Base-by-base conservation (phyloP, 805 yeast species). In the Lipomyces yamanashiensis region DNA sequence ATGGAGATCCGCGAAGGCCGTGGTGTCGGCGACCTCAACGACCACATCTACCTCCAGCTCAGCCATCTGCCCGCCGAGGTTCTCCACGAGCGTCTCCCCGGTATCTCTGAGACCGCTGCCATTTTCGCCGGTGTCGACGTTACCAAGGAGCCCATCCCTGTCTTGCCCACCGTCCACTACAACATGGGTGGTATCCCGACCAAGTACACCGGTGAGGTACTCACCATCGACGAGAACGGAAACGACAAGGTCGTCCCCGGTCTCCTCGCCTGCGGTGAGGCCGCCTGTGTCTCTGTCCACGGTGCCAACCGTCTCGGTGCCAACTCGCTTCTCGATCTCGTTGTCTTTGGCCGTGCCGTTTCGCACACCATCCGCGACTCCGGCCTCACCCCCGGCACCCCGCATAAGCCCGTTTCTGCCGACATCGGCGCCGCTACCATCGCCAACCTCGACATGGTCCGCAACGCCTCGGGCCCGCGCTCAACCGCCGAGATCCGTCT, bases 131-230 rank as follows among this genome's bases (percentile, higher is more conserved):
- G 99, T 84, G 99, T 93, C 70, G 99, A 93, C 80, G 98, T 93
- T 70, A 95, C 99, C 64, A 95, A 95, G 83, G 98, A 93, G 82
- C 99, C 99, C 75, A 95, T 95, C 77, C 99, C 98, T 73, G 92
- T 93, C 73, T 80, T 95, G 72, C 99, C 99, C 73, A 93, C 99
- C 70, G 99, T 95, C 67, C 99, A 93, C 81, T 93, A 95, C 84
- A 93, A 93, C 81, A 93, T 93, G 99, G 99, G 99, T 80, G 98
- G 98, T 87, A 90, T 93, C 71, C 99, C 99, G 78, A 95, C 99
- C 71, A 90, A 88, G 79, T 95, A 91, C 89, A 89, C 88, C 70
- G 99, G 98, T 82, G 98, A 93, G 82, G 98, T 87, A 58, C 77
- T 93, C 68, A 90, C 90, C 53, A 75, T 88, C 73, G 91, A 89